phyloP scores from a whole-genome alignment of 2,329 filamentous ascomycete genomes.

The Neodidymelliopsis sp. region DNA sequence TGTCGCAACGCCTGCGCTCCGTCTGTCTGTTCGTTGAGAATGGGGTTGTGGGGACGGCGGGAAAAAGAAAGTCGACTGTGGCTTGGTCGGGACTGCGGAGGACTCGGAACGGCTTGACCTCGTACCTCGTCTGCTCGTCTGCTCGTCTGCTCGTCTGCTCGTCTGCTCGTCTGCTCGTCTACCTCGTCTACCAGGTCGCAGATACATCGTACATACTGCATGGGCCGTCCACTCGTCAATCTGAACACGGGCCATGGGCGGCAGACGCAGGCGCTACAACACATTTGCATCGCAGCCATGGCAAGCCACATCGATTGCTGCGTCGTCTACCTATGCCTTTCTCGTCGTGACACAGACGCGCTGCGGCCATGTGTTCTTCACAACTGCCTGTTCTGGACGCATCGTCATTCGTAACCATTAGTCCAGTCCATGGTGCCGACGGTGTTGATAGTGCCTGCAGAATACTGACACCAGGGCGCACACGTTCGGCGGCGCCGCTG shows the following conservation, averaged over 20 bases:
- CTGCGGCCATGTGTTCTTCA: constrained; percentile 9
- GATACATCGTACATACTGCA: too few relatives aligned
- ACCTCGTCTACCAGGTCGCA: neutral
- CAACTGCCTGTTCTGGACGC: constrained; percentile 3
- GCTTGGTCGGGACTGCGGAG: constrained; percentile 9
- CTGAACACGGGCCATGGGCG: constrained; percentile 1
- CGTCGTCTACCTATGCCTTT: constrained; percentile 2
- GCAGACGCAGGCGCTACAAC: neutral
- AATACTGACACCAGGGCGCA: neutral
- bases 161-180: too few relatives aligned
- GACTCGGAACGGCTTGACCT: constrained; percentile 2
- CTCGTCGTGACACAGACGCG: constrained; percentile 1
- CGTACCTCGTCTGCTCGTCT: too few relatives aligned
- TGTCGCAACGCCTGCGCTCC: constrained; percentile 8
- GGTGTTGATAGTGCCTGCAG: neutral
- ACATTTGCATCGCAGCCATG: neutral
- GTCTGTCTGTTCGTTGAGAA: constrained; percentile 10
- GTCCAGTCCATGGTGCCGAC: neutral
- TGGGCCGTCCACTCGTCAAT: too few relatives aligned
- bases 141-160: too few relatives aligned
- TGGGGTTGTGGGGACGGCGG: constrained; percentile 10
- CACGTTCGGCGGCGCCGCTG: neutral
- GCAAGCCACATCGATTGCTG: neutral
- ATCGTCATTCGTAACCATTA: neutral
- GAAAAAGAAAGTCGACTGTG: constrained; percentile 13